Conservation (phyloP, 352 stramenopile species). For the Globisporangium irregulare region DNA sequence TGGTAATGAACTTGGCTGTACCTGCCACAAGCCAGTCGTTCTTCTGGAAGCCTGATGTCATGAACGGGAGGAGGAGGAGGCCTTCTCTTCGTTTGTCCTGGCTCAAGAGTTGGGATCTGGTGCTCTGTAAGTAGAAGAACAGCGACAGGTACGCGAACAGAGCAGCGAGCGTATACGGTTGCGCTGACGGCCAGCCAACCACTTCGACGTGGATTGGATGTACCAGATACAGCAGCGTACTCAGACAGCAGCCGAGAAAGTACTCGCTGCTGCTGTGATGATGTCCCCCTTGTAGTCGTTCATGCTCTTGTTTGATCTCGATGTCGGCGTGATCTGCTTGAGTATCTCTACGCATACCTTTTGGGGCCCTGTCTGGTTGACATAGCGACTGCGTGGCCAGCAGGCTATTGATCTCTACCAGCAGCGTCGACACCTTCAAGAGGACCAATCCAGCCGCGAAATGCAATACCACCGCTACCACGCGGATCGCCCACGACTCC, state of each 20-base stretch:
- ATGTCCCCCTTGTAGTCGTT: no score
- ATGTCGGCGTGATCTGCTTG: not conserved
- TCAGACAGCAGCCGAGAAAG: conserved; percentile 33
- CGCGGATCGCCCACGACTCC: conserved; percentile 35
- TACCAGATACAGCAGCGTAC: conserved; percentile 44
- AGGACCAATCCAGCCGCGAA: conserved; percentile 28
- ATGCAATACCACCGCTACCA: conserved; percentile 49
- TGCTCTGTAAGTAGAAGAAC: conserved; percentile 23
- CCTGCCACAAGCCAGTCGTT: conserved; percentile 5
- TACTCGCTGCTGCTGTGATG: not conserved
- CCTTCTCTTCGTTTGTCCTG: not conserved
- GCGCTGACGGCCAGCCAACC: conserved; percentile 33
- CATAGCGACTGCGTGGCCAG: not conserved
- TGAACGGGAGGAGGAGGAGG: not conserved
- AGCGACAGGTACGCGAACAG: conserved; percentile 51
- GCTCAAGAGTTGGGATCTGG: not conserved
- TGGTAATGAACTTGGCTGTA: not conserved
- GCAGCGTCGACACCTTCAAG: conserved; percentile 20
- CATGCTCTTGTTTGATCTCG: not conserved
- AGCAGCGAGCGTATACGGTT: conserved; percentile 58
- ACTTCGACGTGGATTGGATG: conserved; percentile 49
- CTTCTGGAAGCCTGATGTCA: not conserved
- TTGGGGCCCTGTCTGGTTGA: not conserved
- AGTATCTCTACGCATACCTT: not conserved
- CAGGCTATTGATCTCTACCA: conserved; percentile 24